Evolutionary conservation across 2,329 filamentous ascomycete species (phyloP).

Genomic region (Dactylonectria macrodidyma): DNA sequence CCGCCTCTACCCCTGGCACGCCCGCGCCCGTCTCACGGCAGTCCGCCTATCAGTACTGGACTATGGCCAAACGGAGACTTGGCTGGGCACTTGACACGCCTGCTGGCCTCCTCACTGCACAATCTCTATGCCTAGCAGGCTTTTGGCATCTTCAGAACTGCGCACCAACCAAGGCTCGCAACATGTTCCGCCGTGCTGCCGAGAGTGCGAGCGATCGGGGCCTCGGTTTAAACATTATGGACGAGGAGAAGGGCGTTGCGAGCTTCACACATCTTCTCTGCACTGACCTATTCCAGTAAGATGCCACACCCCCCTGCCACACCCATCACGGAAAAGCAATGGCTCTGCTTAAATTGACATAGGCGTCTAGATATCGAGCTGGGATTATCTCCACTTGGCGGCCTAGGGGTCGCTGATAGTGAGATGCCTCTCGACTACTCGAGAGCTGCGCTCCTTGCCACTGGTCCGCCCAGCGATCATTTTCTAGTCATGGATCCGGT

Average conservation of each 20-base stretch:
- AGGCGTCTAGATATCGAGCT: slow-evolving; percentile 3
- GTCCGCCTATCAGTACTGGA: slow-evolving; percentile 5
- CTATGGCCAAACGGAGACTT: slow-evolving; percentile 12
- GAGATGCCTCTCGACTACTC: neutral
- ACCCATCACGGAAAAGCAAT: neutral
- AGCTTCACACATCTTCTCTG: neutral
- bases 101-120: neutral
- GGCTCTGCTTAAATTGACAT: neutral
- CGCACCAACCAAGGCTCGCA: slow-evolving; percentile 9
- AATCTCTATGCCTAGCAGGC: slow-evolving; percentile 4
- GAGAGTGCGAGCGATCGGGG: neutral
- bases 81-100: slow-evolving; percentile 3
- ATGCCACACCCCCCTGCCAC: neutral
- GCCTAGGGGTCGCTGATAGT: neutral
- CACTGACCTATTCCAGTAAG: slow-evolving; percentile 5
- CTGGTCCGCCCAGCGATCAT: neutral
- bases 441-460: neutral
- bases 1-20: neutral
- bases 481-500: neutral
- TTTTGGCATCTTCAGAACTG: slow-evolving; percentile 10
- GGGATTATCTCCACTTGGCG: neutral
- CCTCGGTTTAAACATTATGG: neutral
- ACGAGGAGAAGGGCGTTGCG: neutral
- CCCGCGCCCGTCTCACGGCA: neutral
- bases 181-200: slow-evolving; percentile 12